Base-by-base conservation (phyloP, 352 stramenopile species). In the Saprolegnia parasitica region DNA sequence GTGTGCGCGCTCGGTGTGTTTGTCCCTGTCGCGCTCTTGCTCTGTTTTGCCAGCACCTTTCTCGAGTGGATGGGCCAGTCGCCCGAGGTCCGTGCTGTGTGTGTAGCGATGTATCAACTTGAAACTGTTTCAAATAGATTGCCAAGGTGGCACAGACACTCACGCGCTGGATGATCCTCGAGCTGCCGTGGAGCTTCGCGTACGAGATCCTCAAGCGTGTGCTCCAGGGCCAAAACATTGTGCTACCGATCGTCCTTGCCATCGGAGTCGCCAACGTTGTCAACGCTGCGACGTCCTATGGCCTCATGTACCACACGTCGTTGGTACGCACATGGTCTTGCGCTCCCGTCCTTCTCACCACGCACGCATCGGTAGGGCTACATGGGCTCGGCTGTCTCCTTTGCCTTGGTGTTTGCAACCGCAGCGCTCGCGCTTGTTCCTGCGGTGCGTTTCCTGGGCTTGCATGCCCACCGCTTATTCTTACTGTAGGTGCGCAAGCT, bases 161-260 rank as follows among this genome's bases (percentile, higher is more conserved):
- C 23, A 78, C 91, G 52, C 66, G 88, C 4, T 87, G 84, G 56
- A 76, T 86, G 47, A 77, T 97, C 11, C 86, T 87, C 23, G 80
- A 82, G 20, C 72, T 96, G 49, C 90, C 90, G 9, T 92, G 93
- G 66, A 72, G 78, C 47, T 88, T 87, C 67, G 70, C 87, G 24
- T 96, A 94, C 68, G 77, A 84, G 56, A 67, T 96, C 40, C 74
- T 97, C 57, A 79, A 84, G 67, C 93, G 92, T 64, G 79, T 96
- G 50, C 76, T 91, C 20, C 87, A 97, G 72, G 86, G 88, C 18
- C 82, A 94, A 65, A 95, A 91, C 72, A 88, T 93, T 40, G 86
- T 95, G 21, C 78, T 79, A 55, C 88, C 90, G 23, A 90, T 97
- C 71, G 78, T 97, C 20, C 79, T 85, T 50, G 77, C 86, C 18